Evolutionary conservation across 1,139 yeast species (phyloP), one percentile per base, ranked within the genome.

Genomic region (Geotrichum histeridarum): DNA sequence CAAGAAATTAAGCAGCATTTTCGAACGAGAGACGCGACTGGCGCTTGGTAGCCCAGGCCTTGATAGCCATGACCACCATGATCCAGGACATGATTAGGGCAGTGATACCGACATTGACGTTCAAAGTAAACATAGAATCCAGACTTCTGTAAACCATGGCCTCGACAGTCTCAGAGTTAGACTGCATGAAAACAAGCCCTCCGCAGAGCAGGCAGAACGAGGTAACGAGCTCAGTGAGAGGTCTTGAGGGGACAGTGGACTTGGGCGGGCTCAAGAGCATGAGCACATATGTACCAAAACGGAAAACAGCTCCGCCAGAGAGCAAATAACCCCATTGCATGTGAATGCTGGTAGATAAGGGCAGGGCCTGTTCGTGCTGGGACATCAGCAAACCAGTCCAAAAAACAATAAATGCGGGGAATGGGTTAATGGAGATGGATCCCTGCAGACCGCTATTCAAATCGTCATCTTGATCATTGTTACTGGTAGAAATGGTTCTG

Each of bases 371-470:
- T 48, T 82, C 83, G 70, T 93, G 99, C 69, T 85, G 88, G 1
- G 97, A 89, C 99, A 93, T 93, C 59, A 93, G 76, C 14, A 85
- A 77, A 30, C 99, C 99, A 0, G 98, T 93, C 96, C 96, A 93
- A 71, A 87, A 93, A 41, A 93, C 86, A 9, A 95, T 89, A 60
- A 93, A 78, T 1, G 89, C 81, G 1, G 99, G 98, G 80, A 93
- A 88, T 22, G 97, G 97, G 67, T 93, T 93, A 60, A 69, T 60
- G 6, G 73, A 68, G 58, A 63, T 60, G 32, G 62, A 50, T 47
- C 60, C 58, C 32, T 44, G 42, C 45, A 46, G 51, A 33, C 60
- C 59, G 63, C 59, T 62, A 67, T 47, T 50, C 38, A 47, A 46
- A 12, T 53, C 55, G 31, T 51, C 56, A 38, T 48, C 50, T 43